phyloP scores from a whole-genome alignment of 805 yeast genomes.

The Metschnikowia drakensbergensis region DNA sequence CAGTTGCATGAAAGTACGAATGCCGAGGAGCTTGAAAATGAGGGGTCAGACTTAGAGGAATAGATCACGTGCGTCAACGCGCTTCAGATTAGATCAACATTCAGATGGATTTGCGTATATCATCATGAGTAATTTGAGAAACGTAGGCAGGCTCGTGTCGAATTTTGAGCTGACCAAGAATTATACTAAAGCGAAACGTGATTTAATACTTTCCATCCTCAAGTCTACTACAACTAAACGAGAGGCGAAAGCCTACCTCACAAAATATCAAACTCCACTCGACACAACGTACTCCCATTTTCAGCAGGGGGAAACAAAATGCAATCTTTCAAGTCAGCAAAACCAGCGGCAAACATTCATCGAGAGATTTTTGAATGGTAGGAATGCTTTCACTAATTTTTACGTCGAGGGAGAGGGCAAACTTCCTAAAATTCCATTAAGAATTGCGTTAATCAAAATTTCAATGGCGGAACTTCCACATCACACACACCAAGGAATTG shows the following conservation, averaged over 20 bases:
- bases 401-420: conserved; percentile 32
- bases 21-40: conserved; percentile 13
- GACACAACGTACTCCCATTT: conserved; percentile 21
- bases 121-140: conserved; percentile 28
- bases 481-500: conserved; percentile 43
- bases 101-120: background rate
- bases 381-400: conserved; percentile 33
- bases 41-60: conserved; percentile 11
- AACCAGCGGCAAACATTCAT: conserved; percentile 31
- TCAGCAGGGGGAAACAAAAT: conserved; percentile 5
- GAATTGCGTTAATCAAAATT: conserved; percentile 57
- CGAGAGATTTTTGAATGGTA: conserved; percentile 28
- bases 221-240: conserved; percentile 91
- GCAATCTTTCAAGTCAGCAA: conserved; percentile 23
- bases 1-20: conserved; percentile 42
- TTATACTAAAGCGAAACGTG: conserved; percentile 51
- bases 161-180: conserved; percentile 31
- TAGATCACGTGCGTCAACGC: conserved; percentile 12
- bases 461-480: conserved; percentile 33
- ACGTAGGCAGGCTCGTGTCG: conserved; percentile 31
- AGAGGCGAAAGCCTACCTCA: conserved; percentile 78
- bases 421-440: conserved; percentile 39
- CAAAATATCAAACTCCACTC: conserved; percentile 57
- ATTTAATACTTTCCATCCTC: conserved; percentile 76
- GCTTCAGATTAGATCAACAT: background rate